Conservation (phyloP, 2,329 filamentous ascomycete genomes). For the Rachicladosporium sp. region DNA sequence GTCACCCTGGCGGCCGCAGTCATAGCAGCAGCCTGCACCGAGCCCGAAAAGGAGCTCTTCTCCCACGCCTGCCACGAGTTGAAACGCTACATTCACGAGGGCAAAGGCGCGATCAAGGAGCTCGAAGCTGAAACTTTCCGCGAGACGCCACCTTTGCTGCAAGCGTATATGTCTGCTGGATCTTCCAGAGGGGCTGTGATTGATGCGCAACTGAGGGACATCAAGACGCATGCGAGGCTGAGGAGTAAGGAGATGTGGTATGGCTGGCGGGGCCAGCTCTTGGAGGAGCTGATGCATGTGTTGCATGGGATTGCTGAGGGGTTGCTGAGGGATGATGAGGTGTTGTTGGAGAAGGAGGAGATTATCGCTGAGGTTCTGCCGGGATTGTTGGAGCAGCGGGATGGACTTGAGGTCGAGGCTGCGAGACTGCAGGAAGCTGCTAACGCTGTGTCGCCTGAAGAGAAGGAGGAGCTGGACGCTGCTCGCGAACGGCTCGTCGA, state of each 20-base stretch:
- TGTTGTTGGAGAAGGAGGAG: conserved; percentile 55
- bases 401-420: conserved; percentile 50
- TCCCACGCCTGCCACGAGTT: conserved; percentile 90
- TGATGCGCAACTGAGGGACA: conserved; percentile 95
- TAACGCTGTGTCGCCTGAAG: conserved; percentile 63
- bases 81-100: conserved; percentile 93
- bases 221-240: conserved; percentile 82
- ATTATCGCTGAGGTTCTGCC: conserved; percentile 59
- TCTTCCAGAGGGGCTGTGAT: conserved; percentile 74
- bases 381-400: conserved; percentile 46
- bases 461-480: conserved; percentile 63
- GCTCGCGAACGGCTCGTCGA: conserved; percentile 56
- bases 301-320: conserved; percentile 63
- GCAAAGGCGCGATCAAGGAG: conserved; percentile 74
- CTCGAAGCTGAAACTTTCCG: conserved; percentile 82
- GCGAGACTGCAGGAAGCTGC: conserved; percentile 55
- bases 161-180: conserved; percentile 76
- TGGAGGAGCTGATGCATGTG: conserved; percentile 69
- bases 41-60: conserved; percentile 87
- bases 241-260: conserved; percentile 97
- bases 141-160: conserved; percentile 83
- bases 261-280: conserved; percentile 86
- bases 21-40: conserved; percentile 77
- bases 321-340: conserved; percentile 60
- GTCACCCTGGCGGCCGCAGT: conserved; percentile 59